These are phyloP conservation scores for Hygrocybe punicea DNA, from an alignment of 768 basidiomycete species.

Conservation along the genomic window DNA sequence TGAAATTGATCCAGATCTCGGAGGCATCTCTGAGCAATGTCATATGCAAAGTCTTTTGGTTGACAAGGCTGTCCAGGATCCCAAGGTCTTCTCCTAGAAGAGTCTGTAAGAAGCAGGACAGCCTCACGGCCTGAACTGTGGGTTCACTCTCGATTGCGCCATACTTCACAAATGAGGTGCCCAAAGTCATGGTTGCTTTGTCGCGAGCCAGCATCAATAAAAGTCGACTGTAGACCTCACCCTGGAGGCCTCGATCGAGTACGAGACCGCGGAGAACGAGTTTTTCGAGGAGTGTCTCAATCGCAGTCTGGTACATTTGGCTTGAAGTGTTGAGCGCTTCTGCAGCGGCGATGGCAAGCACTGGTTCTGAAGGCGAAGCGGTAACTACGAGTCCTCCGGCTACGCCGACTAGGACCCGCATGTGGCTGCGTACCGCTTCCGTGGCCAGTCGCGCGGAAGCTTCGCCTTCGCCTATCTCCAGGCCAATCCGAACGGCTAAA, in stretches of 20 bases:
- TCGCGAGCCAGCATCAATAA: constrained; percentile 1
- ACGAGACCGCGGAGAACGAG: not conserved
- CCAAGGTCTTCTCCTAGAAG: not conserved
- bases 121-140: not conserved
- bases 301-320: not conserved
- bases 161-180: not conserved
- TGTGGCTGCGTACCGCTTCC: constrained; percentile 6
- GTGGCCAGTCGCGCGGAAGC: not conserved
- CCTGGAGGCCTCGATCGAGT: not conserved
- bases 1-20: constrained; percentile 5
- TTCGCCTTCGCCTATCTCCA: not conserved
- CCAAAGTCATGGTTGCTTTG: not conserved
- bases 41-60: not conserved
- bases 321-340: not conserved
- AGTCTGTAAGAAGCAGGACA: not conserved
- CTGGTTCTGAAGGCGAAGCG: constrained; percentile 5
- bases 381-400: not conserved
- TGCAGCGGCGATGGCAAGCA: constrained; percentile 6
- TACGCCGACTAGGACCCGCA: constrained; percentile 2
- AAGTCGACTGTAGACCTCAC: not conserved
- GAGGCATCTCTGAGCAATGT: not conserved
- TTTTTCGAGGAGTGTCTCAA: not conserved
- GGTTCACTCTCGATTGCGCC: not conserved
- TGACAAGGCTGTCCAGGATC: no score
- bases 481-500: not conserved